Base-by-base conservation (phyloP, 2,329 filamentous ascomycete species). In the Arachnopeziza araneosa region DNA sequence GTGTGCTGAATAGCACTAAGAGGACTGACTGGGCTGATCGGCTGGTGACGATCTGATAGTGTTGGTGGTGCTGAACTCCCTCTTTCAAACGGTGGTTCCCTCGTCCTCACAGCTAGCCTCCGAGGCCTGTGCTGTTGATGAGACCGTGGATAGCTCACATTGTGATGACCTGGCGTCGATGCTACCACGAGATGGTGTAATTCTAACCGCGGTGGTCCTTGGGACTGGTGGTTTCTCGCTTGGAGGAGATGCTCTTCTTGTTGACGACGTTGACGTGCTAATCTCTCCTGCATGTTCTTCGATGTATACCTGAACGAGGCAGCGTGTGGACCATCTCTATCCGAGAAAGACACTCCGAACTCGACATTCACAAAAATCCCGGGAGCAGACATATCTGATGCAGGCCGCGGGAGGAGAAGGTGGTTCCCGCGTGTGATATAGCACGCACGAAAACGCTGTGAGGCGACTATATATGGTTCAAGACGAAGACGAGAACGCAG, bases 321-420 rank as follows among this genome's bases (percentile, higher is more conserved):
- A n/a, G 58, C 67, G 55, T 68, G 67, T 49, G 64, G 59, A 50
- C 60, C 58, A 50, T 69, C 59, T 14, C 60, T 56, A 14, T 64
- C 59, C 8, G 66, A 65, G 44, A 68, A 64, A 4, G 69, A 66
- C n/a, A 72, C 59, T 19, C 68, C 69, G 30, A 71, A 65, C 50
- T 71, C 68, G 12, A 72, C 58, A 52, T 67, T 68, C 9, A 71
- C 61, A 56, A 64, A 68, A 22, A 71, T 64, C 44, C 65, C 70
- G 14, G 68, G 69, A 44, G 36, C 36, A 32, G 62, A 12, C 24
- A 54, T 30, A 7, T 30, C 10, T 17, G 52, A 54, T 3, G 52
- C 26, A 19, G 52, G 4, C 24, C 52, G 5, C n/a, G 52, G n/a
- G 52, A 9, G 52, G 52, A 52, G 6, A 17, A 6, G 5, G 7